Percentiles rank a stretch among this genome's conserved stretches.
These are phyloP conservation scores for Cladophialophora immunda DNA, from an alignment of 2,329 filamentous ascomycete genomes.

Conservation along the genomic window DNA sequence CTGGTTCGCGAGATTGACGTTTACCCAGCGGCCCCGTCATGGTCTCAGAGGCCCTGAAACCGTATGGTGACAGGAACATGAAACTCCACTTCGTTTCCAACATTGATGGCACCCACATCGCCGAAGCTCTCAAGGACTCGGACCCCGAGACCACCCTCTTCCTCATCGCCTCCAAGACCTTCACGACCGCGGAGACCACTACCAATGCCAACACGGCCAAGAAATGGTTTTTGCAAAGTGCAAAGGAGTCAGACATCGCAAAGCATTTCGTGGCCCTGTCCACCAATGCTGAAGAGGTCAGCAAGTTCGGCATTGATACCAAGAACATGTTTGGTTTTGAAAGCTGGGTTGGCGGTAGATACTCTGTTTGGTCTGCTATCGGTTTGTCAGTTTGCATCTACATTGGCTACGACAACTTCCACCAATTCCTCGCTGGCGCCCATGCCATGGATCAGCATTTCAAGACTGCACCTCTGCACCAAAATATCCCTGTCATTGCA, in stretches of 20 bases:
- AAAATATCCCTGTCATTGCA: slow-evolving; percentile 94
- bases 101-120: slow-evolving; percentile 98
- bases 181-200: slow-evolving; percentile 95
- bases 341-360: slow-evolving; percentile 97
- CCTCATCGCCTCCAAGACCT: slow-evolving; percentile 98
- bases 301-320: slow-evolving; percentile 97
- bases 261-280: slow-evolving; percentile 99
- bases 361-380: slow-evolving; percentile 99
- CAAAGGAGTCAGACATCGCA: slow-evolving; percentile 82
- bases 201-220: slow-evolving; percentile 99
- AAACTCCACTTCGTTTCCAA: slow-evolving; percentile 99
- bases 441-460: slow-evolving; percentile 99
- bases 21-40: slow-evolving; percentile 87
- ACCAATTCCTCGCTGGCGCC: slow-evolving; percentile 91
- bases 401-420: slow-evolving; percentile 97
- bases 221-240: slow-evolving; percentile 89
- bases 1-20: background rate
- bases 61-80: slow-evolving; percentile 85
- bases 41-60: slow-evolving; percentile 97
- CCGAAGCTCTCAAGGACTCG: slow-evolving; percentile 86
- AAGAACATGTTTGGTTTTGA: slow-evolving; percentile 99
- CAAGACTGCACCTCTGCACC: slow-evolving; percentile 83
- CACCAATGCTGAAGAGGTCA: slow-evolving; percentile 93
- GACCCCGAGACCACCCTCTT: slow-evolving; percentile 99
- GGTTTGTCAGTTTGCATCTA: slow-evolving; percentile 93